Percentiles rank a stretch among this genome's conserved stretches.
Evolutionary conservation across 164 flowering plant species (phyloP).

Genomic region (Sedum album): DNA sequence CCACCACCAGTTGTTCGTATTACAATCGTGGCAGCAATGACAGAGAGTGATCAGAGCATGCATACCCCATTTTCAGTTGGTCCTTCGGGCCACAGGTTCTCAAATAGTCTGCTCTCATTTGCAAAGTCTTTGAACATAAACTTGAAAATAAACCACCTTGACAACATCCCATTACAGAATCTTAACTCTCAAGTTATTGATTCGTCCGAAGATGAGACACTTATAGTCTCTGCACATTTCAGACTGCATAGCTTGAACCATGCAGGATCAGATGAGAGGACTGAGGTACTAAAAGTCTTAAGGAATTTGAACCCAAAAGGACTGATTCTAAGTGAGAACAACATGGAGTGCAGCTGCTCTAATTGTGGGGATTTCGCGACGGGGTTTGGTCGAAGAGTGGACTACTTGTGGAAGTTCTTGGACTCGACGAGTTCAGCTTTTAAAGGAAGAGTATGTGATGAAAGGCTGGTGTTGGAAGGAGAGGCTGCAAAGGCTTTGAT

Average conservation of each 20-base stretch:
- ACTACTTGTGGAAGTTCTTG: conserved; percentile 60
- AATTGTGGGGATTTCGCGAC: conserved; percentile 44
- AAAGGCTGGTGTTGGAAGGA: conserved; percentile 60
- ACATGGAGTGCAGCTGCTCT: conserved; percentile 46
- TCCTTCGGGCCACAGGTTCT: conserved; percentile 47
- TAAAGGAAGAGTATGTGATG: conserved; percentile 67
- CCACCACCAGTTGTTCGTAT: conserved; percentile 59
- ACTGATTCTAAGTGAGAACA: conserved; percentile 56
- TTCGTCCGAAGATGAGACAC: conserved; percentile 31
- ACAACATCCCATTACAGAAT: conserved; percentile 32
- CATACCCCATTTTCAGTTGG: conserved; percentile 46
- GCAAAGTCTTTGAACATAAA: conserved; percentile 52
- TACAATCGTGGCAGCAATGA: conserved; percentile 33
- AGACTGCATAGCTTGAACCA: conserved; percentile 54
- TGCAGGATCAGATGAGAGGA: conserved; percentile 35
- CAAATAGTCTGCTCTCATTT: conserved; percentile 39
- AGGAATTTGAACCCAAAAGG: conserved; percentile 45
- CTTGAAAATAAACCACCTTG: conserved; percentile 41
- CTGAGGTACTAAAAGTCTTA: conserved; percentile 28
- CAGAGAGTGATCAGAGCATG: conserved; percentile 15
- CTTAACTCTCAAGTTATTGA: conserved; percentile 29
- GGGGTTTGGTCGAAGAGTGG: conserved; percentile 46
- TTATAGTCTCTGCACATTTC: conserved; percentile 62
- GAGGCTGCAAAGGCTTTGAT: conserved; percentile 54
- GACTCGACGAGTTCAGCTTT: conserved; percentile 69